Evolutionary conservation across 345 rosid genomes (phyloP).

Genomic region (Toxicodendron radicans): DNA sequence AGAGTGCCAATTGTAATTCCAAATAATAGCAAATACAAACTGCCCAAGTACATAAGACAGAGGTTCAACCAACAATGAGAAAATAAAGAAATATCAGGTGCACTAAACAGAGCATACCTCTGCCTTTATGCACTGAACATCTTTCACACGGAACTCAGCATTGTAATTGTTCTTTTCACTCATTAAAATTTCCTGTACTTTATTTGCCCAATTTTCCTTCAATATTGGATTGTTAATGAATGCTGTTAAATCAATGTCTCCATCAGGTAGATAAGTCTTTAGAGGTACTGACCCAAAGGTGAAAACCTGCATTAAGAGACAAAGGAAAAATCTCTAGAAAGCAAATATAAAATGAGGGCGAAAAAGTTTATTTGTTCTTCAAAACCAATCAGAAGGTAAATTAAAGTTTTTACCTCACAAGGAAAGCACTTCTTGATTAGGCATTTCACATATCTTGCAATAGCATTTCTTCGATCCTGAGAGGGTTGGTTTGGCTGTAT

Average conservation of each 20-base stretch:
- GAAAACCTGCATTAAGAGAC: conserved; percentile 37
- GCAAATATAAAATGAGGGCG: neutral
- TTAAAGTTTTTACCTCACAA: conserved; percentile 38
- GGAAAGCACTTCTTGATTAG: conserved; percentile 54
- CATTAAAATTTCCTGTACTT: conserved; percentile 50
- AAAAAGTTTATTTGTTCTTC: neutral
- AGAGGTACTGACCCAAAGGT: conserved; percentile 68
- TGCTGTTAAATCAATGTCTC: conserved; percentile 62
- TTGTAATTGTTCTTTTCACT: conserved; percentile 51
- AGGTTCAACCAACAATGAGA: neutral
- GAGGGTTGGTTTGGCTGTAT: conserved; percentile 57
- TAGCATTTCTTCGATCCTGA: conserved; percentile 48
- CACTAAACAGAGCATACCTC: conserved; percentile 34
- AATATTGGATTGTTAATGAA: conserved; percentile 39
- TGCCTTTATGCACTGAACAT: conserved; percentile 62
- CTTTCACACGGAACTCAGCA: conserved; percentile 54
- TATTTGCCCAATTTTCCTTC: conserved; percentile 53
- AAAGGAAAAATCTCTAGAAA: neutral
- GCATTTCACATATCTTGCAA: conserved; percentile 46
- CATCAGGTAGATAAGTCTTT: conserved; percentile 67
- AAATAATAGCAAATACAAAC: neutral
- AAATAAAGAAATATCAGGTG: neutral
- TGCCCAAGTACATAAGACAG: too few species aligned
- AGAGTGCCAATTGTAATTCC: neutral
- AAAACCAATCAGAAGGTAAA: neutral